Evolutionary conservation across 805 yeast species (phyloP), one percentile per base, ranked within the genome.

Genomic region (Wickerhamomyces mucosus): DNA sequence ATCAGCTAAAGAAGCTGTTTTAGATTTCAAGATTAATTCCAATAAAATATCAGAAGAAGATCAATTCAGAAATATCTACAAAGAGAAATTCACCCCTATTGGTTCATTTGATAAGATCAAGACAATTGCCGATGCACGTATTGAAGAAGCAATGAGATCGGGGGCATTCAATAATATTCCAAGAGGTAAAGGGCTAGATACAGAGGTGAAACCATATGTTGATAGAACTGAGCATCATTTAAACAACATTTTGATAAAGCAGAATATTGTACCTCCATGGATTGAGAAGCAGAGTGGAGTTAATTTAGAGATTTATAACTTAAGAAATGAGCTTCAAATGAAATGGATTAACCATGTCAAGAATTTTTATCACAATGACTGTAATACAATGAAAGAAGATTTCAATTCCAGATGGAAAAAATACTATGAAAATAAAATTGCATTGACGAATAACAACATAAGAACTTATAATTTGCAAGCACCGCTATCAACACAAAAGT

Each of bases 181-280:
- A 0, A 63, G 94, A 36, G 95, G 94, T 0, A 65, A 69, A 42
- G 75, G 77, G 4, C 46, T 78, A 12, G 58, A 59, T 5, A 43
- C 42, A 15, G 51, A 55, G n/a, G 59, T 56, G 41, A 72, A 59
- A 50, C 78, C 73, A 28, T 78, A 63, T 53, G 61, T 67, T 35
- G 92, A 72, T 52, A 69, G 68, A 37, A 82, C 75, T 33, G 94
- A 78, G 43, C 83, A 76, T 51, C 83, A 84, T 50, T 55, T 86
- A 58, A 86, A 86, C 55, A 75, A 81, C 39, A 78, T 86, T 27
- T 56, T 86, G 35, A 71, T 67, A 32, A 68, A 72, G 26, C 95
- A 86, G 52, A 86, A 83, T 29, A 75, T 83, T 1, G 59, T 75
- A 9, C 95, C 95, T 0, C 94, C 94, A 0, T 86, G 96, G 96